Conservation (phyloP, 2,329 filamentous ascomycete species). For the Fusarium subglutinans region DNA sequence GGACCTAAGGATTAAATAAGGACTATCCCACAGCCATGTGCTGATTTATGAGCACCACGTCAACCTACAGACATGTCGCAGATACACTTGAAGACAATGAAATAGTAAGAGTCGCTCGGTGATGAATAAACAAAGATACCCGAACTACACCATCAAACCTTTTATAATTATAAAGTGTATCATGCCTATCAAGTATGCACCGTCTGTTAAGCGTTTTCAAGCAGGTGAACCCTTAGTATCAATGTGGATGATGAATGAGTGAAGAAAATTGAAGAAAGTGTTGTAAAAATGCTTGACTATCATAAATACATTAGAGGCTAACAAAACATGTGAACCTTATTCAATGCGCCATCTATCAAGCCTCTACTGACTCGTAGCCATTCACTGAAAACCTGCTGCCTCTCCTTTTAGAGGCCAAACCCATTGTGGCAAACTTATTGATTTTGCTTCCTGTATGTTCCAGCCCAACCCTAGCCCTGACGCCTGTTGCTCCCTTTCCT, state of each 20-base stretch:
- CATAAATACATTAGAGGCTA: slow-evolving; percentile 16
- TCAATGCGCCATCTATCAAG: slow-evolving; percentile 4
- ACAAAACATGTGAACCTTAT: background rate
- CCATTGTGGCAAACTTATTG: background rate
- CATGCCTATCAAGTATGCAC: background rate
- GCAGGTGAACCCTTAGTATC: background rate
- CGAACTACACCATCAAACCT: background rate
- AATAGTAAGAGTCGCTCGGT: background rate
- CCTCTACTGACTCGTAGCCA: background rate
- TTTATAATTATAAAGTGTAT: background rate
- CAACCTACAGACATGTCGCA: background rate
- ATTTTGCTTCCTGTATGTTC: background rate
- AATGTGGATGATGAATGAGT: background rate
- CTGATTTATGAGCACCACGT: background rate
- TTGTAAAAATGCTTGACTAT: background rate
- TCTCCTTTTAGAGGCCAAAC: background rate
- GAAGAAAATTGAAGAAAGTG: background rate
- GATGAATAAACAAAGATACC: slow-evolving; percentile 24
- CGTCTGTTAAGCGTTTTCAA: background rate
- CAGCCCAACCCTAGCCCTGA: background rate
- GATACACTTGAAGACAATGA: background rate
- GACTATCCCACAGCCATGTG: background rate
- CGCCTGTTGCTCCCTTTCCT: slow-evolving; percentile 3
- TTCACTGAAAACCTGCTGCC: background rate
- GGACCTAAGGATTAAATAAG: slow-evolving; percentile 42